Base-by-base conservation (phyloP, 768 basidiomycete genomes). In the Russula olivacea region DNA sequence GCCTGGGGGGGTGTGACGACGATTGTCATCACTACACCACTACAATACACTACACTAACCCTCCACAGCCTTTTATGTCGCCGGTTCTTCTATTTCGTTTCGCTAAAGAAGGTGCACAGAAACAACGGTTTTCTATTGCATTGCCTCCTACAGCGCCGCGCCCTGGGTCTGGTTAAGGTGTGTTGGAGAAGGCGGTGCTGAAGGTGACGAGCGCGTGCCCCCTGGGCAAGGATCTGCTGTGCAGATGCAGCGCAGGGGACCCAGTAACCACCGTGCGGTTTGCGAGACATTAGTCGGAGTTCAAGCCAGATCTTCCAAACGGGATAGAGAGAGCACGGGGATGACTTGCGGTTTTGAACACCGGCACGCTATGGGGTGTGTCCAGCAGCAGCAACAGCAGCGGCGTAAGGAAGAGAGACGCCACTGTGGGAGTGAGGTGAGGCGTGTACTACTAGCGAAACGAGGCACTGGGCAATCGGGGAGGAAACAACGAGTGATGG, bases 231-330 rank as follows among this genome's bases (percentile, higher is more conserved):
- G 54, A 55, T n/a, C 11, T 55, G 60, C 60, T 61, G 45, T 49
- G 45, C 36, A 55, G 38, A 38, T 6, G 28, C 17, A 45, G 21
- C 1, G 49, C 4, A 28, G 21, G 25, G 21, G 41, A 9, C 10
- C n/a, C 30, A 23, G 15, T 30, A 30, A 32, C 15, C 6, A 45
- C 51, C 53, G 25, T 59, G 62, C 58, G 47, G 52, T 59, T 59
- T 63, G 38, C 52, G 62, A 63, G 62, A 63, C 58, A 59, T 57
- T 49, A 54, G 36, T 63, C 62, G 62, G 62, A 63, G 62, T 63
- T 63, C 10, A 41, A 59, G 47, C 12, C 52, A 38, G 32, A 34
- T 32, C 48, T 47, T 12, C 40, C 11, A 14, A 25, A 43, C 4
- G 19, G 43, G 49, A 55, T 53, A 47, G 38, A 48, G 51, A 45